Conservation (phyloP, 2,329 filamentous ascomycete species). For the Colletotrichum viniferum region DNA sequence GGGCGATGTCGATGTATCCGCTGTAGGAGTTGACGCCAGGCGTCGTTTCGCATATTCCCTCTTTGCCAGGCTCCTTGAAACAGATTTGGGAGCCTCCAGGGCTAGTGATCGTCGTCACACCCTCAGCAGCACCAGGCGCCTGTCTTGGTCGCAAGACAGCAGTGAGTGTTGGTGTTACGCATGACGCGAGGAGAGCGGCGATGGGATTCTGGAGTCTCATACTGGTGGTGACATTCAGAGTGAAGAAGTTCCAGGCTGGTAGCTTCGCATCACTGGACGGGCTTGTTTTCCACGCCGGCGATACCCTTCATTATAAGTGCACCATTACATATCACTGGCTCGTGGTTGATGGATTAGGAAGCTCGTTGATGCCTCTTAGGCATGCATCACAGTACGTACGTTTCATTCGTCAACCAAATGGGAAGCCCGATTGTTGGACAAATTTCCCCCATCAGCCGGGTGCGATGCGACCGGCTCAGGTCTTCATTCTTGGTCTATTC, state of each 20-base stretch:
- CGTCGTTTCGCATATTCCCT: neutral
- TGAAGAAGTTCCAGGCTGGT: neutral
- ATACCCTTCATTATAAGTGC: neutral
- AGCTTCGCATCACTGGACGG: neutral
- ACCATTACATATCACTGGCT: neutral
- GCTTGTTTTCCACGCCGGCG: neutral
- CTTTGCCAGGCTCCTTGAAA: neutral
- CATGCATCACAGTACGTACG: neutral
- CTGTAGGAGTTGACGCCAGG: conserved; percentile 5
- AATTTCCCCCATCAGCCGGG: neutral
- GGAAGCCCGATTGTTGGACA: neutral
- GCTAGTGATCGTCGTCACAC: neutral
- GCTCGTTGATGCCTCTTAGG: neutral
- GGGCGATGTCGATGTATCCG: neutral
- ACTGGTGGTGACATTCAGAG: neutral
- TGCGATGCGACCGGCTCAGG: neutral
- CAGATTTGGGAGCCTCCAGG: neutral
- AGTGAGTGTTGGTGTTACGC: neutral
- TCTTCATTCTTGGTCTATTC: neutral
- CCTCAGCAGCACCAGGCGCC: neutral
- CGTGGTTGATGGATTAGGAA: neutral
- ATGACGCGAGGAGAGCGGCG: neutral
- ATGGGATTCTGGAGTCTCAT: neutral
- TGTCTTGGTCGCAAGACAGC: neutral
- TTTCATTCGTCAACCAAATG: neutral